phyloP scores from a whole-genome alignment of 495 filamentous ascomycete species.

The Monascus purpureus region DNA sequence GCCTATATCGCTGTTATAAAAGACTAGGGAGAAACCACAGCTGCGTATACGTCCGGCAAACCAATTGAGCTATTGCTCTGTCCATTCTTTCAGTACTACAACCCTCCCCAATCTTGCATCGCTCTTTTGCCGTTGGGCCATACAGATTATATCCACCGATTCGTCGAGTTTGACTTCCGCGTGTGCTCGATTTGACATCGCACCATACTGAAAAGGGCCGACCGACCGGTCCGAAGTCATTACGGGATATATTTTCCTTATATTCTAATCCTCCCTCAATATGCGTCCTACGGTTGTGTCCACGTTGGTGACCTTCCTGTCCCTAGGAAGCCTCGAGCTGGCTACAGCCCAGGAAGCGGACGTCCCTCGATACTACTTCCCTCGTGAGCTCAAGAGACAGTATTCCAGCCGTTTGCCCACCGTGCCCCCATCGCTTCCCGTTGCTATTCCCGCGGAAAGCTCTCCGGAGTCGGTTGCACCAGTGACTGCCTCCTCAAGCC shows the following conservation, averaged over 20 bases:
- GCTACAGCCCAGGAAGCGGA: constrained; percentile 19
- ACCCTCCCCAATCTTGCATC: constrained; percentile 3
- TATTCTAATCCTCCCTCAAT: constrained; percentile 3
- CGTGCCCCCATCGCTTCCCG: too few relatives aligned
- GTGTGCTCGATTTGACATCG: too few relatives aligned
- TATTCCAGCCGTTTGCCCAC: constrained; percentile 7
- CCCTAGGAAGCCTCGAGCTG: constrained; percentile 23
- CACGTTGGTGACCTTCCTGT: constrained; percentile 18
- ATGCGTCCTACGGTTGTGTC: constrained; percentile 20
- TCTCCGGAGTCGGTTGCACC: not conserved
- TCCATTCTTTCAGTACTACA: constrained; percentile 12
- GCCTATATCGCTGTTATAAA: too few relatives aligned
- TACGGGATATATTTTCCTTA: not conserved
- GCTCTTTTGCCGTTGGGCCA: constrained; percentile 1
- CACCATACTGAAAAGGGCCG: too few relatives aligned
- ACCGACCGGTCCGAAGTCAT: not conserved
- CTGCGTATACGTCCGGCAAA: too few relatives aligned
- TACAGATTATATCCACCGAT: too few relatives aligned
- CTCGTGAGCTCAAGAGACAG: constrained; percentile 31
- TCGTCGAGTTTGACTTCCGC: too few relatives aligned
- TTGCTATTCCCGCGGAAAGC: not conserved
- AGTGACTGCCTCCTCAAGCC: not conserved
- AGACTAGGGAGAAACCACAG: too few relatives aligned
- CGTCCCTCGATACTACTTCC: constrained; percentile 32
- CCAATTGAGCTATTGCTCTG: constrained; percentile 12